A percentile compares a stretch with the other conserved stretches of the same genome.
Evolutionary conservation across 306 rosid genomes (phyloP).

Genomic region (Fragaria nilgerrensis): DNA sequence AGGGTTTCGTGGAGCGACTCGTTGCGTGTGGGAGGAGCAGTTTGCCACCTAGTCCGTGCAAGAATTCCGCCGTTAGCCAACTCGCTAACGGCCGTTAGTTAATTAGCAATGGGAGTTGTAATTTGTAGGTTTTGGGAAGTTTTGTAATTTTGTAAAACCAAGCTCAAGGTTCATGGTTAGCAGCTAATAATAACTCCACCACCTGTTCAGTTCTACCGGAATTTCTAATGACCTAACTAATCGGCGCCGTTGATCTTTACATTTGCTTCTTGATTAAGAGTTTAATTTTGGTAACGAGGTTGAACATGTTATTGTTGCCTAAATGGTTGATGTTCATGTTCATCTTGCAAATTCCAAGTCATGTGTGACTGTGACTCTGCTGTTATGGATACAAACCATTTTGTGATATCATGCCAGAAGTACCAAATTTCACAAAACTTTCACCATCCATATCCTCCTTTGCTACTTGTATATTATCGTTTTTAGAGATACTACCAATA

Average conservation of each 20-base stretch:
- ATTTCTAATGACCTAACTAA: not conserved
- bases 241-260: not conserved
- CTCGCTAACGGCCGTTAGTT: slow-evolving; percentile 56
- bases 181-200: slow-evolving; percentile 26
- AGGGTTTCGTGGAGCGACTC: slow-evolving; percentile 67
- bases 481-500: not conserved
- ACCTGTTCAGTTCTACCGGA: not conserved
- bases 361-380: not conserved
- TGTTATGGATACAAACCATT: too few relatives aligned
- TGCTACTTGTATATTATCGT: too few relatives aligned
- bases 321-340: not conserved
- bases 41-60: slow-evolving; percentile 78
- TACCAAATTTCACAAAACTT: too few relatives aligned
- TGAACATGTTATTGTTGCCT: not conserved
- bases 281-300: not conserved
- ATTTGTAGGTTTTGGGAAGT: slow-evolving; percentile 14
- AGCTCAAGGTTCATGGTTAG: slow-evolving; percentile 30
- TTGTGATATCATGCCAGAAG: too few relatives aligned
- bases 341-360: not conserved
- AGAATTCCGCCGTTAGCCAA: slow-evolving; percentile 54
- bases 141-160: slow-evolving; percentile 32
- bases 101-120: not conserved
- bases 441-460: not conserved
- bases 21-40: slow-evolving; percentile 65
- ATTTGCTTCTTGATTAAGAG: not conserved